Evolutionary conservation across 148 eudicot genomes (phyloP), one percentile per base, ranked within the genome.

Genomic region (Amaranthus palmeri): DNA sequence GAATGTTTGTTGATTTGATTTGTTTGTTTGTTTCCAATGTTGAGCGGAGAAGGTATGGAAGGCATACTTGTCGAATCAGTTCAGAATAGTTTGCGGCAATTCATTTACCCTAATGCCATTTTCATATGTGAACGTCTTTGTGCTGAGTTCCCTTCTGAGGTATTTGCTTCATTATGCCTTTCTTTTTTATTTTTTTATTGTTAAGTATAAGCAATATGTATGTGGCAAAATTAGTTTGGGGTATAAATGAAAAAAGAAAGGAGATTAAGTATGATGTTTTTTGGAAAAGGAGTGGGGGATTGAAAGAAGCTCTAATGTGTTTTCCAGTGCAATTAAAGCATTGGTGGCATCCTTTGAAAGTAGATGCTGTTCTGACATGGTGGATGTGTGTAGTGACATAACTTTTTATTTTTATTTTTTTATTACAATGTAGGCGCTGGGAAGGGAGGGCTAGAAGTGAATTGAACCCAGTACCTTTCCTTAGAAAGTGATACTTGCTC

Each of bases 81-180:
- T 45, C 84, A 88, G 64, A 91, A 87, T 76, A 91, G 90, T 67
- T 76, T 89, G 60, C 86, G 86, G 14, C 82, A 86, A 71, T 86
- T 92, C 36, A 82, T 92, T 84, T 76, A 87, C 54, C 85, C 81
- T n/a, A 95, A 95, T 70, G 96, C 99, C 67, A 87, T 91, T 72
- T 95, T 95, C 80, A 84, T 92, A 71, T 89, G 93, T 64, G 93
- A 95, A 69, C 99, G 99, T 48, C 96, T 95, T 70, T 95, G 96
- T 60, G 93, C 96, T 0, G 93, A 95, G 81, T 95, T 95, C 68
- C 93, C 97, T 43, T 77, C 93, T 6, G 99, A 95, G 97, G 99
- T 92, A 78, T 72, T n/a, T 25, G 36, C 36, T 25, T 25, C 36
- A 25, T 25, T 25, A 25, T 25, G 36, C 36, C 36, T 25, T 25